phyloP scores from a whole-genome alignment of 208 protist species.

The Plasmodiophora brassicae region DNA sequence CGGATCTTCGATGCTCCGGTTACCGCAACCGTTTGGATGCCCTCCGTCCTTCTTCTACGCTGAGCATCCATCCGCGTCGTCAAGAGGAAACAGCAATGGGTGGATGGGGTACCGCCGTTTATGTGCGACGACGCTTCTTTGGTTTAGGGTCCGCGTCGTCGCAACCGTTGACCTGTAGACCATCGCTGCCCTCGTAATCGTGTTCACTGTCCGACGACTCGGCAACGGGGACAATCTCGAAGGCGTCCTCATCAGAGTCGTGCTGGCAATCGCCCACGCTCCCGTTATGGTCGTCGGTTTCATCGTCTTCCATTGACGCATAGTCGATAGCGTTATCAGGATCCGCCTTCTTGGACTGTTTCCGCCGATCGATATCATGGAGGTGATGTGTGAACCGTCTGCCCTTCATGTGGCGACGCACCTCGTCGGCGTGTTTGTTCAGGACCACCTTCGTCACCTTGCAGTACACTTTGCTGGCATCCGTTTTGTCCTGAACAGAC shows the following conservation, averaged over 20 bases:
- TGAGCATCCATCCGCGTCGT: too few relatives aligned
- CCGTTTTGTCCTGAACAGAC: neutral
- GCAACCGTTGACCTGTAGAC: too few relatives aligned
- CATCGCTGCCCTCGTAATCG: too few relatives aligned
- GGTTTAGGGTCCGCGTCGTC: too few relatives aligned
- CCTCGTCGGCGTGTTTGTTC: constrained; percentile 11
- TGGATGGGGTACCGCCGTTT: too few relatives aligned
- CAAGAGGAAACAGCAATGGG: too few relatives aligned
- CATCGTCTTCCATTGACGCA: neutral
- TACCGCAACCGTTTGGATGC: too few relatives aligned
- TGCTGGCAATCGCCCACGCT: neutral
- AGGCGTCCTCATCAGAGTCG: neutral
- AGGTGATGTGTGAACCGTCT: neutral
- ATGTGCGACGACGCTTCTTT: too few relatives aligned
- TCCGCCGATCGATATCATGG: neutral
- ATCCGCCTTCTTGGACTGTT: neutral
- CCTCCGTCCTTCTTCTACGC: too few relatives aligned
- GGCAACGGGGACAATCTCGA: neutral
- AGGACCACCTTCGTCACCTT: neutral
- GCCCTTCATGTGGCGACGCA: neutral
- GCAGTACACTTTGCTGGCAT: neutral
- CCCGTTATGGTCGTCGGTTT: neutral
- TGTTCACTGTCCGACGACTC: neutral
- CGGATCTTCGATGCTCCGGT: too few relatives aligned
- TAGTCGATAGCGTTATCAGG: neutral